Base-by-base conservation (phyloP, 1,139 yeast genomes). In the Yueomyces sp. region DNA sequence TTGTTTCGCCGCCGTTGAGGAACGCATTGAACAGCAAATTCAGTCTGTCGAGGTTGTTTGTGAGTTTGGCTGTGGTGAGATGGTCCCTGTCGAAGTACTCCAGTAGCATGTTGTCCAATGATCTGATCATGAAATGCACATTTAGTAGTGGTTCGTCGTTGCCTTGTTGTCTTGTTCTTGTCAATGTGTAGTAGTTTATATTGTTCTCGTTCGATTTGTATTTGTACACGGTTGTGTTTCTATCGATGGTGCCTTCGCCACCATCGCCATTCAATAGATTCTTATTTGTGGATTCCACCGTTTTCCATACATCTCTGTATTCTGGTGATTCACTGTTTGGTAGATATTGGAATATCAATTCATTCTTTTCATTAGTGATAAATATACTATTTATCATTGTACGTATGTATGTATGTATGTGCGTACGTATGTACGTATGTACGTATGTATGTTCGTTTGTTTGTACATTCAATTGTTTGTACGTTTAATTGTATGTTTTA, bases 1-100 rank as follows among this genome's bases (percentile, higher is more conserved):
- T 73, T 0, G 96, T 95, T 27, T 71, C 68, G 1, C 93, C 91
- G 40, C 77, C 80, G 52, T 85, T 95, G 27, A 87, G 58, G 77
- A 85, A 76, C 44, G 49, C 48, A 42, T 56, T 51, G 32, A 56
- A 50, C 3, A 59, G 48, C 44, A 59, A 44, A 7, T 57, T 44
- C 11, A 59, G 39, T 36, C 60, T 49, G 46, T 59, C 64, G 32
- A 49, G 48, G 38, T 59, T 59, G 45, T 59, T 59, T 4, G 42
- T 44, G 7, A 59, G 36, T 42, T 59, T 59, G 38, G 48, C 43
- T 11, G 47, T 45, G 4, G 52, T 53, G 36, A 59, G 43, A 38
- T 41, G 43, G 35, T 56, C 56, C 38, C 57, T 59, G 42, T 56
- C 59, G 39, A 58, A 59, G 45, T 59, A 59, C 31, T 51, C 54